phyloP scores from a whole-genome alignment of 148 eudicot species.

The Polygonum maritimum region DNA sequence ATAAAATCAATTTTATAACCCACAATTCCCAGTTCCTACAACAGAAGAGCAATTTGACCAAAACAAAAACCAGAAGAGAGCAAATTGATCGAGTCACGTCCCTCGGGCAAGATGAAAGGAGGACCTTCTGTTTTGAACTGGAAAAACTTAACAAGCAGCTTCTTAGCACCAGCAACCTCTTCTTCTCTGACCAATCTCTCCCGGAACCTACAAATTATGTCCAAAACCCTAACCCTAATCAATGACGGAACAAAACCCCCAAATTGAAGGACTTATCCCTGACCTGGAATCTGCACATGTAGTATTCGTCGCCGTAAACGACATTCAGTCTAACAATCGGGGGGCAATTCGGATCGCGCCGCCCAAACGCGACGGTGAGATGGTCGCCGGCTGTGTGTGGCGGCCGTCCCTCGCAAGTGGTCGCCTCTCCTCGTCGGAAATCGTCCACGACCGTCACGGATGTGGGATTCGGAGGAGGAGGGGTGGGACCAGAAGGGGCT shows the following conservation, averaged over 20 bases:
- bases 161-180: conserved; percentile 17
- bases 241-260: neutral
- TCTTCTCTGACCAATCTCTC: conserved; percentile 37
- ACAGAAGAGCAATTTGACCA: too few species aligned
- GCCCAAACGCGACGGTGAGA: conserved; percentile 34
- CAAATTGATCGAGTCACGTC: neutral
- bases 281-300: conserved; percentile 59
- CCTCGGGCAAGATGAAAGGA: conserved; percentile 27
- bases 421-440: too few species aligned
- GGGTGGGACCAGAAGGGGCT: too few species aligned
- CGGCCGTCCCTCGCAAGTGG: too few species aligned
- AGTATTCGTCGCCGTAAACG: conserved; percentile 34
- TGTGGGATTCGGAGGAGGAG: too few species aligned
- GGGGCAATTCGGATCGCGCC: conserved; percentile 24
- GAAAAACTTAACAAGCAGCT: conserved; percentile 10
- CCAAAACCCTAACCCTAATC: too few species aligned
- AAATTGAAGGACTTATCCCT: neutral
- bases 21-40: conserved; percentile 50
- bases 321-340: conserved; percentile 24
- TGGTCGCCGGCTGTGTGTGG: too few species aligned
- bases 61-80: too few species aligned
- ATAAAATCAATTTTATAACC: too few species aligned
- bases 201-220: neutral
- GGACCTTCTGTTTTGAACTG: conserved; percentile 16
- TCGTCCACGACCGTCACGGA: too few species aligned